Evolutionary conservation across 129 eudicot species (phyloP), one percentile per base, ranked within the genome.

Genomic region (Centaurea solstitialis): DNA sequence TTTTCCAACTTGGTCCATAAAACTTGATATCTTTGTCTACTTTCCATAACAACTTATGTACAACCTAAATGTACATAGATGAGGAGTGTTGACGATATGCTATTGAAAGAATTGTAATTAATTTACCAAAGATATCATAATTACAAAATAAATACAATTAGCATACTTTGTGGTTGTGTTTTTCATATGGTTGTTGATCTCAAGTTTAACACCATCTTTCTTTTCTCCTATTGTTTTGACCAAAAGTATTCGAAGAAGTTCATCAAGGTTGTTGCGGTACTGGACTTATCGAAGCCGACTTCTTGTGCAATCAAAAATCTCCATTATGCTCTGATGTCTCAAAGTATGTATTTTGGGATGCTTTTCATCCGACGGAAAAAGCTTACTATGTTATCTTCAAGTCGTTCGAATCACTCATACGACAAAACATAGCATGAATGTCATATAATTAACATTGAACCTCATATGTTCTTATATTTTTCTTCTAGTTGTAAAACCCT

Each of bases 231-330:
- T 57, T n/a, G 9, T 57, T 57, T 57, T 7, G 65, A 57, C 7
- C 65, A n/a, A 41, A 15, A 92, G 93, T 68, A 64, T 90, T 90
- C 72, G 90, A 87, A 7, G 79, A 75, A 38, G 91, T 88, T 8
- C 79, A 62, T 22, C 39, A 68, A 40, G 97, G 94, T 68, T 89
- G 93, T 18, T 89, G 90, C 28, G 93, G 93, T 11, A 85, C 81
- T 39, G 91, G 91, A 10, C 45, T 83, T 21, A 4, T 93, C 6
- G 93, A 93, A 83, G 70, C 82, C 1, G 26, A 88, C 70, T 30
- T 38, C 7, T 9, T 86, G 62, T 93, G 96, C 84, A 93, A 93
- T 45, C 33, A 75, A n/a, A 73, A 41, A 6, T 75, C 91, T 0
- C 17, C 73, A 0, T 61, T 90, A 11, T 93, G 97, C 71, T 11